Evolutionary conservation across 1,139 yeast genomes (phyloP), one percentile per base, ranked within the genome.

Genomic region (Schizosaccharomyces versatilis): DNA sequence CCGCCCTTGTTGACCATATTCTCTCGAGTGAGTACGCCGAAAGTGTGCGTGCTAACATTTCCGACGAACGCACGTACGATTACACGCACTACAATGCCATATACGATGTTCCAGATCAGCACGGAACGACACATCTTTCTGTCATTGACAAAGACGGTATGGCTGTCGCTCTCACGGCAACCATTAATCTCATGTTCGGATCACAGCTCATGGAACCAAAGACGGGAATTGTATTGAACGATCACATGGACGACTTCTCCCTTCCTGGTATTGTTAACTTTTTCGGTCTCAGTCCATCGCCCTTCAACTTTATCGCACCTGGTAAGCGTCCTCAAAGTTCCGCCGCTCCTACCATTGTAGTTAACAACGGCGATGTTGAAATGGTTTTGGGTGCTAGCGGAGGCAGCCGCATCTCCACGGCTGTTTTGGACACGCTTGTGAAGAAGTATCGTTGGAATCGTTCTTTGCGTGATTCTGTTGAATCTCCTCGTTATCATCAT

Each of bases 181-280:
- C 97, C 0, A 79, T 90, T n/a, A 90, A 90, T 65, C 69, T 86
- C 53, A 67, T 77, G 53, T 90, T 86, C 67, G 98, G 97, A 0
- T 80, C 90, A 9, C 65, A 79, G 62, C 79, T 88, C 6, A 83
- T 81, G 64, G 97, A 88, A 64, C 80, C 81, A 1, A 65, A 59
- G 1, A 88, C 97, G 0, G 97, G 97, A 1, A 71, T 90, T 12
- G 73, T 90, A 7, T 69, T 90, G 62, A 90, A 90, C 68, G 80
- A 85, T 61, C 86, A 90, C 66, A 88, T 90, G 96, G 96, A 90
- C 66, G 97, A 90, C 66, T 90, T 90, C 63, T 81, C 94, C 12
- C 71, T 77, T 47, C 90, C 94, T 0, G 64, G 66, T 8, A 67
- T 73, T 6, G 71, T 76, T 41, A 90, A 90, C 67, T 81, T 88